Conservation (phyloP, 2,329 filamentous ascomycete species). For the Xylariaceae sp. region DNA sequence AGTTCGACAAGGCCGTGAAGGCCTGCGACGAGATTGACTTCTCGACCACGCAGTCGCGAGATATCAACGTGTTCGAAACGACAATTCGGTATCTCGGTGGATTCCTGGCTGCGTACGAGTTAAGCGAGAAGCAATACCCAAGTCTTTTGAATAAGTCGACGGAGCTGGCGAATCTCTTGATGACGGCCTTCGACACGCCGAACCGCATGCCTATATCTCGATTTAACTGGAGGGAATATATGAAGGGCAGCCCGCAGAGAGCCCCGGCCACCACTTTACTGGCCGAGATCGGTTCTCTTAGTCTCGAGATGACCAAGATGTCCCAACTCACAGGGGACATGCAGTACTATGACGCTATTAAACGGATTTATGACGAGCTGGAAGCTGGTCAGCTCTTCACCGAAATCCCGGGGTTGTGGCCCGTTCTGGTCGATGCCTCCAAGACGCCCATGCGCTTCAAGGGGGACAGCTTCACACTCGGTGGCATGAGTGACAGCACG, state of each 20-base stretch:
- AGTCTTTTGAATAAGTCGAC: conserved; percentile 56
- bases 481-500: conserved; percentile 51
- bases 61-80: conserved; percentile 65
- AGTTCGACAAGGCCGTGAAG: conserved; percentile 59
- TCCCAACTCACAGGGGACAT: conserved; percentile 56
- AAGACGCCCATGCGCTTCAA: conserved; percentile 51
- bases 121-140: conserved; percentile 49
- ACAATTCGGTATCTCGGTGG: conserved; percentile 68
- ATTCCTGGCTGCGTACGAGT: conserved; percentile 63
- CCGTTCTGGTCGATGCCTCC: conserved; percentile 44
- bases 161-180: conserved; percentile 59
- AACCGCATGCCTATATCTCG: conserved; percentile 59
- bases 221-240: conserved; percentile 54
- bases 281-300: conserved; percentile 53
- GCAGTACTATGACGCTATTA: conserved; percentile 57
- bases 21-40: conserved; percentile 58
- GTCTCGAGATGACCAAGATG: conserved; percentile 59
- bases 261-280: conserved; percentile 35
- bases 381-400: conserved; percentile 49
- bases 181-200: conserved; percentile 62
- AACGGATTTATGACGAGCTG: conserved; percentile 52
- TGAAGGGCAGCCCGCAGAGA: conserved; percentile 38
- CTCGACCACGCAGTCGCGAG: conserved; percentile 40
- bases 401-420: conserved; percentile 58
- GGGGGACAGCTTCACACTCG: conserved; percentile 50